Evolutionary conservation across 2,329 filamentous ascomycete genomes (phyloP), one percentile per base, ranked within the genome.

Genomic region (Aspergillus sp.): DNA sequence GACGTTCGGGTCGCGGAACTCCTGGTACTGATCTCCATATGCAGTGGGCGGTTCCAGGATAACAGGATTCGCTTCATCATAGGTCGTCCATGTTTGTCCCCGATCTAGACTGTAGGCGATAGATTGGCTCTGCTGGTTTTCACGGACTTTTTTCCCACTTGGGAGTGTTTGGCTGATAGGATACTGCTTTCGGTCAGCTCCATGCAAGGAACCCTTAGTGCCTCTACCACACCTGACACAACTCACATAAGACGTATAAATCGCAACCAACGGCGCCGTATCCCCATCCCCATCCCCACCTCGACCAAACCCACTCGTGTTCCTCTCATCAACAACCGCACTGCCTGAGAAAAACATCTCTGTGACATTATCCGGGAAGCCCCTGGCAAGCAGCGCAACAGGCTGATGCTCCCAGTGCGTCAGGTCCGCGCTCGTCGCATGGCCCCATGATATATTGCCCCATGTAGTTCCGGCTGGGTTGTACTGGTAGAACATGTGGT

Each of bases 1-100:
- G 1, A 90, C 85, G 67, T 89, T 87, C 0, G 88, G 88, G 64
- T 90, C 88, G 9, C 88, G 84, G 76, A 90, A 70, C 13, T 70
- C 60, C 23, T 62, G 9, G 23, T 64, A 65, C 31, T 70, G 61
- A 3, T 48, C 46, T 88, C 64, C 87, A 82, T 31, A 75, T 76
- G 46, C 82, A 78, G 64, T 78, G 76, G 72, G 83, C 3, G 68
- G 68, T 4, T 65, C 82, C 57, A 79, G 73, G 41, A 90, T 83
- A 9, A 90, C 83, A 0, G 88, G 88, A 62, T 90, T 90, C 1
- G 71, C 74, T 7, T 61, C 64, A 4, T 80, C 76, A 63, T 89
- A 90, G 46, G 84, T 61, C 3, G 38, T 61, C 62, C 62, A 64
- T 11, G 62, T 64, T 31, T 34, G 15, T 15, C 62, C 62, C 8